Percentiles rank a stretch among this genome's conserved stretches.
Evolutionary conservation across 352 stramenopile species (phyloP).

Genomic region (Thalassiosira sp.): DNA sequence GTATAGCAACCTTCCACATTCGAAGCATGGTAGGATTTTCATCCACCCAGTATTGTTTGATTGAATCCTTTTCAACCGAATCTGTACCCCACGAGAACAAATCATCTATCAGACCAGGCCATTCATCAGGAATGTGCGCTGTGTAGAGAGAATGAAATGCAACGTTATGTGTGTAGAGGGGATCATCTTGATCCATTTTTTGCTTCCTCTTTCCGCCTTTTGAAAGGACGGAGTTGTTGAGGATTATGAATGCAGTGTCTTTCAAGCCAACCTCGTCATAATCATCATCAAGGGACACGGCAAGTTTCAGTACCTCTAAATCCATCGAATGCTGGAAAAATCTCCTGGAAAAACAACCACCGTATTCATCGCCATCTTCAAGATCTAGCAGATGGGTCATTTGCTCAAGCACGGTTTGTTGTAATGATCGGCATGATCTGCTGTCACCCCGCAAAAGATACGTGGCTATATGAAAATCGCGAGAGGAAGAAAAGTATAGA

Average conservation of each 20-base stretch:
- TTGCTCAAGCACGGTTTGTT: background rate
- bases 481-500: background rate
- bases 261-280: background rate
- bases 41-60: slow-evolving; percentile 10
- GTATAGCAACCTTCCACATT: slow-evolving; percentile 19
- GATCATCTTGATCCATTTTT: slow-evolving; percentile 13
- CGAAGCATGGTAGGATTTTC: background rate
- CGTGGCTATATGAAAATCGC: slow-evolving; percentile 3
- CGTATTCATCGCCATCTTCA: slow-evolving; percentile 3
- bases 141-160: slow-evolving; percentile 9
- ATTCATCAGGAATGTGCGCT: slow-evolving; percentile 6
- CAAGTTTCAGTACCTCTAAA: slow-evolving; percentile 20
- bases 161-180: background rate
- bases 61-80: slow-evolving; percentile 15
- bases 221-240: slow-evolving; percentile 25
- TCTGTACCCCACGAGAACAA: slow-evolving; percentile 1
- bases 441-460: slow-evolving; percentile 1
- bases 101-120: slow-evolving; percentile 7
- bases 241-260: slow-evolving; percentile 11
- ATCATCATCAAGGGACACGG: slow-evolving; percentile 17
- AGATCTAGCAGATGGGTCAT: background rate
- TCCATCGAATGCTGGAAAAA: slow-evolving; percentile 14
- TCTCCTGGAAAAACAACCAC: slow-evolving; percentile 6
- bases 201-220: slow-evolving; percentile 5
- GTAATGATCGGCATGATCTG: background rate